Conservation (phyloP, 2,329 filamentous ascomycete genomes). For the Penicillium sp. region DNA sequence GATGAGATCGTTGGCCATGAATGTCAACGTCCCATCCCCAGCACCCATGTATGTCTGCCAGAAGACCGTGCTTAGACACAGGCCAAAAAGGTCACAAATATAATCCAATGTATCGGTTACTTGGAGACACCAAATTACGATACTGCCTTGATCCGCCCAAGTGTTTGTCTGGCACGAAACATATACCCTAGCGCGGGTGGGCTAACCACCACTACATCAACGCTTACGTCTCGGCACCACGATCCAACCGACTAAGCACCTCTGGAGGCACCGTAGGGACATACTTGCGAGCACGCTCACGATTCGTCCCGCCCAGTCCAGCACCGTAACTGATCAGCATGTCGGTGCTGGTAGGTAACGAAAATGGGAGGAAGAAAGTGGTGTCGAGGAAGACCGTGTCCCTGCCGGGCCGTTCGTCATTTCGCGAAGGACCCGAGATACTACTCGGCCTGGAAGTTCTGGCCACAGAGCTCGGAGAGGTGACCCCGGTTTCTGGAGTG, state of each 20-base stretch:
- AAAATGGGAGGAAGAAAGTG: conserved; percentile 87
- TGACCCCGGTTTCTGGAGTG: conserved; percentile 15
- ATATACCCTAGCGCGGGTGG: too few species aligned
- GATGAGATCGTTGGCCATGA: too few species aligned
- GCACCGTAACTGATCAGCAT: conserved; percentile 96
- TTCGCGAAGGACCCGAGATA: conserved; percentile 12
- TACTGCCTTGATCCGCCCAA: too few species aligned
- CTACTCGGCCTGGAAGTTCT: conserved; percentile 22
- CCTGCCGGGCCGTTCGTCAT: conserved; percentile 24
- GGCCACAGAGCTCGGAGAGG: conserved; percentile 21
- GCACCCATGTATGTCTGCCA: too few species aligned
- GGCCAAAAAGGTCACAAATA: too few species aligned
- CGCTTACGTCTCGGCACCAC: conserved; percentile 26
- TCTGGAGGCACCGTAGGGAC: conserved; percentile 92
- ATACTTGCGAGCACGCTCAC: conserved; percentile 88
- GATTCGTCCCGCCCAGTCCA: conserved; percentile 86
- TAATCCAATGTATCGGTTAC: too few species aligned
- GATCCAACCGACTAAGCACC: conserved; percentile 81
- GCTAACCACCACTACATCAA: background rate
- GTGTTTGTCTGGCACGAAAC: too few species aligned
- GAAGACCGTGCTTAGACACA: too few species aligned
- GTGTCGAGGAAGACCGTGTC: conserved; percentile 68
- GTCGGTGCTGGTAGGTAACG: conserved; percentile 90
- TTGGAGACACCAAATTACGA: too few species aligned
- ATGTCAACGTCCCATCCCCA: too few species aligned